Conservation (phyloP, 306 rosid genomes). For the Delonix regia region DNA sequence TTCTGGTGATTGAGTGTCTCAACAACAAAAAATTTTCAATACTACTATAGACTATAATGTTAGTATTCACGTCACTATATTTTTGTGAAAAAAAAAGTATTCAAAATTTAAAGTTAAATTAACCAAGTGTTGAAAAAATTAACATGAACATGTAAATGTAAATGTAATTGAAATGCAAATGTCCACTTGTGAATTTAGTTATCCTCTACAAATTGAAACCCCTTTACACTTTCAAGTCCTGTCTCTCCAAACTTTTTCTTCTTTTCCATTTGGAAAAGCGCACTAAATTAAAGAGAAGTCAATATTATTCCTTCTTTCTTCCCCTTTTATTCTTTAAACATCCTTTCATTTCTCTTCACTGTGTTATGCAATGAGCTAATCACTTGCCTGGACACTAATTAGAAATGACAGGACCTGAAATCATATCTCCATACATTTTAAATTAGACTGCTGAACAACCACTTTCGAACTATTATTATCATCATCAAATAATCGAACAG, state of each 20-base stretch:
- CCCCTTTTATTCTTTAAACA: not conserved
- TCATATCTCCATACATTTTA: not conserved
- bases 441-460: not conserved
- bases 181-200: no score
- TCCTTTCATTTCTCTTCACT: not conserved
- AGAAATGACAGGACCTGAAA: not conserved
- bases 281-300: not conserved
- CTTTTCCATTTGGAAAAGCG: not conserved
- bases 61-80: no score
- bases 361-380: not conserved
- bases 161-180: no score
- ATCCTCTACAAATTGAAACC: no score
- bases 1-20: no score
- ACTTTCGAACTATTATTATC: not conserved
- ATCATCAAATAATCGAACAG: not conserved
- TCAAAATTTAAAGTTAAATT: no score
- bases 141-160: no score
- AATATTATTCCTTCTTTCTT: not conserved
- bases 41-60: no score
- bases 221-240: not conserved
- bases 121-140: no score
- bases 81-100: no score
- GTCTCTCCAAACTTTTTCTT: not conserved
- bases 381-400: not conserved
- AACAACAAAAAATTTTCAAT: no score